A percentile compares a stretch with the other conserved stretches of the same genome.
Evolutionary conservation across 73 alveolate genomes (phyloP).

Genomic region (Paramecium sonneborni): DNA sequence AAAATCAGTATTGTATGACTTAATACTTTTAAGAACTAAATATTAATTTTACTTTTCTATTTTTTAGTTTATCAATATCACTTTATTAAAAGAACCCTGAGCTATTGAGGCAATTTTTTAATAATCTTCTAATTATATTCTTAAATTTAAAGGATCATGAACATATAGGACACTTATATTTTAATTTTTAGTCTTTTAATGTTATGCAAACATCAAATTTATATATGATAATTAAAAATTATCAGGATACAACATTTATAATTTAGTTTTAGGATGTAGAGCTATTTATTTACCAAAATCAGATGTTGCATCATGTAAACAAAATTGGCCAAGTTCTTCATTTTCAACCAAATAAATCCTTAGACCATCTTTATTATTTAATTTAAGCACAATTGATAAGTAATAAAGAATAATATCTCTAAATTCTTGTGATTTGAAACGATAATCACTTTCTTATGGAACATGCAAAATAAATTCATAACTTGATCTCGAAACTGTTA

Average conservation of each 20-base stretch:
- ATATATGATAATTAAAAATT: not conserved
- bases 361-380: conserved; percentile 15
- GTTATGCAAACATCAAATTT: not conserved
- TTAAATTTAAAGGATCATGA: not conserved
- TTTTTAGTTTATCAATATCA: not conserved
- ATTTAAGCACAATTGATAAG: not conserved
- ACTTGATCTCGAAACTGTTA: conserved; percentile 2
- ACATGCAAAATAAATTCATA: conserved; percentile 32
- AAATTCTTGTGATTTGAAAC: not conserved
- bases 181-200: not conserved
- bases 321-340: not conserved
- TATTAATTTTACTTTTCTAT: not conserved
- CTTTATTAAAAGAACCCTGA: not conserved
- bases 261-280: not conserved
- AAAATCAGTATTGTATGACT: not conserved
- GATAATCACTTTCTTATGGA: conserved; percentile 39
- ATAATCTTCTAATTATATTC: not conserved
- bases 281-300: not conserved
- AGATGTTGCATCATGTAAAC: not conserved
- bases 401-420: conserved; percentile 9
- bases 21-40: not conserved
- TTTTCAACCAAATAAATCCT: not conserved
- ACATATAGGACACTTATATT: not conserved
- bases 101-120: not conserved
- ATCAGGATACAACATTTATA: not conserved